Base-by-base conservation (phyloP, 805 yeast species). In the Myxozyma sirexii region DNA sequence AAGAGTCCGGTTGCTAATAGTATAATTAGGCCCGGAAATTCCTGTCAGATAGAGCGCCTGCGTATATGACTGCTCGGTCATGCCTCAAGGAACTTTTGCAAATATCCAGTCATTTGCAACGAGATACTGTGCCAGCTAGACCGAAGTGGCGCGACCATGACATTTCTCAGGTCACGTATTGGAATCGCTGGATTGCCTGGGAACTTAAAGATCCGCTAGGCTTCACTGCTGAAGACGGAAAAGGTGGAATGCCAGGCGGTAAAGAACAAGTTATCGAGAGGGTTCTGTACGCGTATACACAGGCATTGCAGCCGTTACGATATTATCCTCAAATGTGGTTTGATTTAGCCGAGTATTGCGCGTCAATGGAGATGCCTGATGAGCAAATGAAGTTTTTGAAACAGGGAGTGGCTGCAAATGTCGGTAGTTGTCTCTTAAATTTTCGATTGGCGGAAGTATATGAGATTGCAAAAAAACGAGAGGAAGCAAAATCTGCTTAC, bases 41-140 rank as follows among this genome's bases (percentile, higher is more conserved):
- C 70, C 85, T 92, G 54, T 85, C 88, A 45, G 97, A 92, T 67
- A 80, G 84, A 61, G 87, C 96, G 12, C 84, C 88, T 2, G 87
- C 84, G 13, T 94, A 91, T 71, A 89, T 93, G 97, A 84, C 82
- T 65, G 92, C 97, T 1, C 80, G 97, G 63, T 81, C 94, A 0
- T 79, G 88, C 75, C 83, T 83, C 62, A 84, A 82, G 43, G 96
- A 89, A 69, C 83, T 90, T 80, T 77, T 79, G 12, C 82, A 82
- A 62, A 64, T 86, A 2, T 82, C 90, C 0, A 74, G 76, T 38
- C 82, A 80, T 21, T 69, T 88, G 8, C 76, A 76, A 56, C 67
- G 72, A 4, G 68, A 66, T 6, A 51, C 65, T 38, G 62, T 66
- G n/a, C 69, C 72, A 2, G 24, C 31, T 12, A 23, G 45, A 31